A percentile compares a stretch with the other conserved stretches of the same genome.
Conservation (phyloP, 805 yeast species). For the Candida qinlingensis region DNA sequence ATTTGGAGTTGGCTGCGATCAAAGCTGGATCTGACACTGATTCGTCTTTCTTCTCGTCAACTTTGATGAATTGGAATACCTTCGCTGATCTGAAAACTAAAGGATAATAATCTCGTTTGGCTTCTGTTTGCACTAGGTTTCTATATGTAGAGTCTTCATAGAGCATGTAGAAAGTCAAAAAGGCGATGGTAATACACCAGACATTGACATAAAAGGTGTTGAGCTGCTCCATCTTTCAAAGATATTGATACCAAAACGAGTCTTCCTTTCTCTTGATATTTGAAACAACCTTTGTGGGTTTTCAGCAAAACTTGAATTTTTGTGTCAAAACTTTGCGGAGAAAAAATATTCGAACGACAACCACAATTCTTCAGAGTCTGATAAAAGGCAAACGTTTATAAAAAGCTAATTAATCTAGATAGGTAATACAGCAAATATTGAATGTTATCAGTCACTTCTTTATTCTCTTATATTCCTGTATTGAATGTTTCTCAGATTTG, state of each 20-base stretch:
- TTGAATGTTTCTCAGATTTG: neutral
- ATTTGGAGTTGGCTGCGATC: neutral
- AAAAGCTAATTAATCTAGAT: too few species aligned
- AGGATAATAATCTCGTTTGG: slow-evolving; percentile 6
- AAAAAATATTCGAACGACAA: too few species aligned
- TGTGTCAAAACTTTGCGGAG: too few species aligned
- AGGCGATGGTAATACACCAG: slow-evolving; percentile 1
- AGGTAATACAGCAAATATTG: too few species aligned
- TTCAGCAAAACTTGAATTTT: too few species aligned
- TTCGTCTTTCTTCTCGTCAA: neutral
- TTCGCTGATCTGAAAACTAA: slow-evolving; percentile 2
- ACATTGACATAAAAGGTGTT: slow-evolving; percentile 3
- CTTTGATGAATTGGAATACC: slow-evolving; percentile 2
- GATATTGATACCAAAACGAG: too few species aligned
- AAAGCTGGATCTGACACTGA: neutral
- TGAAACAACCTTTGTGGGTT: too few species aligned
- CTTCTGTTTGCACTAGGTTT: neutral
- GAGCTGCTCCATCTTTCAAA: slow-evolving; percentile 5
- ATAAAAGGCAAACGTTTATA: too few species aligned
- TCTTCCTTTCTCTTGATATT: too few species aligned
- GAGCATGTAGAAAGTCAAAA: slow-evolving; percentile 1
- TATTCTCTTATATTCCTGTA: neutral
- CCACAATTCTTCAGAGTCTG: too few species aligned
- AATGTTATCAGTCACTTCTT: neutral
- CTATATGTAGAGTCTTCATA: neutral